phyloP scores from a whole-genome alignment of 768 basidiomycete genomes.

The Trametes punicea region DNA sequence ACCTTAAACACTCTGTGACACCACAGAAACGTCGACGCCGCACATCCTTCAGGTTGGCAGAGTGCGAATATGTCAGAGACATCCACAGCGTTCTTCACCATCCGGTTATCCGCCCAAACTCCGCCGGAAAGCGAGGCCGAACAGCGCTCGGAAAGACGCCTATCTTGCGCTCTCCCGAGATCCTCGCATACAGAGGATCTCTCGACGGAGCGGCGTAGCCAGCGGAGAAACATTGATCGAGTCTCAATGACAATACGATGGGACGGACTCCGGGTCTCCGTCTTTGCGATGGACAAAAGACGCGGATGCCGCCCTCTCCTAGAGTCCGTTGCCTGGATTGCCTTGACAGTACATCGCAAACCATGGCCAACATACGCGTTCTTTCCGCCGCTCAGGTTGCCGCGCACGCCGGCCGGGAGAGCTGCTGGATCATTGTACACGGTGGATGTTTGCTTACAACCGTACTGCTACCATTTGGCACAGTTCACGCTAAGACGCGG shows the following conservation, averaged over 20 bases:
- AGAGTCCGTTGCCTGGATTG: no score
- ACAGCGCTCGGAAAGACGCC: background rate
- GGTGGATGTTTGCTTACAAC: constrained; percentile 32
- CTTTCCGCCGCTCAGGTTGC: constrained; percentile 43
- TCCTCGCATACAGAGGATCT: background rate
- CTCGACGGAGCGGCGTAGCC: background rate
- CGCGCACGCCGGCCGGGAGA: constrained; percentile 51
- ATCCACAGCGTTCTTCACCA: no score
- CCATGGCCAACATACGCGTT: constrained; percentile 21
- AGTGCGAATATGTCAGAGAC: no score
- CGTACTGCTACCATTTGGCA: constrained; percentile 25
- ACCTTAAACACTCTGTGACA: no score
- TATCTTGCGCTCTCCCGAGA: background rate
- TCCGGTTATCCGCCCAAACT: constrained; percentile 17
- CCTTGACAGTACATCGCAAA: background rate
- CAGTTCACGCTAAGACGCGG: background rate
- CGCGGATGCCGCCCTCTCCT: background rate
- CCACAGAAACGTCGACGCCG: no score
- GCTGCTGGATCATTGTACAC: constrained; percentile 82
- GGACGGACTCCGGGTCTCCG: constrained; percentile 21
- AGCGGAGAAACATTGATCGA: background rate
- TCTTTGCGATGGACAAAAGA: constrained; percentile 15
- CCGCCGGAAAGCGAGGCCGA: background rate
- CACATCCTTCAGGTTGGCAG: no score
- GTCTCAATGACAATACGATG: background rate